These are phyloP conservation scores for Theobroma cacao DNA, from an alignment of 345 rosid species.

Conservation along the genomic window DNA sequence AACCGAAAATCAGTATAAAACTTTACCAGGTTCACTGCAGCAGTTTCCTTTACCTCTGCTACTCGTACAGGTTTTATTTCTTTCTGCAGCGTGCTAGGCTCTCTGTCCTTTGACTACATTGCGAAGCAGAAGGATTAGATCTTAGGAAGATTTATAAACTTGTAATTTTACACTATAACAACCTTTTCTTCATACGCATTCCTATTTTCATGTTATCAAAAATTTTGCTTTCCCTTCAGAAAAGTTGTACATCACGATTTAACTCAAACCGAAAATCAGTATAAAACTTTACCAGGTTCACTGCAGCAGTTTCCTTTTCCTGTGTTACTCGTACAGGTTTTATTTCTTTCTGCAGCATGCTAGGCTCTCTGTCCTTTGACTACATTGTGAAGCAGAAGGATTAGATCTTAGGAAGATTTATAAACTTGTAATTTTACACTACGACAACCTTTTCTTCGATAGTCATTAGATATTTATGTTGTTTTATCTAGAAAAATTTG, in stretches of 20 bases:
- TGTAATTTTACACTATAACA: background rate
- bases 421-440: background rate
- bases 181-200: background rate
- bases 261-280: background rate
- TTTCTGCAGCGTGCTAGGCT: slow-evolving; percentile 14
- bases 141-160: background rate
- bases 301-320: slow-evolving; percentile 11
- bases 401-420: background rate
- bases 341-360: slow-evolving; percentile 13
- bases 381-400: slow-evolving; percentile 4
- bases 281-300: slow-evolving; percentile 10
- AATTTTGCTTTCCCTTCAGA: background rate
- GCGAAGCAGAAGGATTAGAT: background rate
- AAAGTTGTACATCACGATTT: background rate
- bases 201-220: background rate
- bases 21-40: slow-evolving; percentile 11
- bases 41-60: slow-evolving; percentile 16
- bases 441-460: background rate
- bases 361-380: background rate
- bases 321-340: slow-evolving; percentile 12
- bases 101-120: slow-evolving; percentile 6
- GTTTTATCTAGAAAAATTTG: background rate
- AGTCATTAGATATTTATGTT: background rate
- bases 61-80: slow-evolving; percentile 7
- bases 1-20: background rate